These are phyloP conservation scores for Cryptosporidium ubiquitum DNA, from an alignment of 169 alveolate species.

Conservation along the genomic window DNA sequence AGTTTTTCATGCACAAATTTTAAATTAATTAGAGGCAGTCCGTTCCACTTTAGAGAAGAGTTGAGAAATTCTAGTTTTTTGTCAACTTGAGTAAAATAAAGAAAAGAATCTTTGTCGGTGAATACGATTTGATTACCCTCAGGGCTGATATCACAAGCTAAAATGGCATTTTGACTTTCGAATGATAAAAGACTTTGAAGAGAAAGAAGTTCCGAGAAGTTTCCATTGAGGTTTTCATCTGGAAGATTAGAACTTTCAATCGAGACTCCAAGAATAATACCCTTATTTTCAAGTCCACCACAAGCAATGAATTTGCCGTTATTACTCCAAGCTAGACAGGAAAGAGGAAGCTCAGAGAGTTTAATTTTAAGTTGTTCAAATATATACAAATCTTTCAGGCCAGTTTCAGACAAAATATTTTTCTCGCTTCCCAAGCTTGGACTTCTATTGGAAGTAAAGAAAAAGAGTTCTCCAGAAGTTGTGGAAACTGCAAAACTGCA, in stretches of 20 bases:
- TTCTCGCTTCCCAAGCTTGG: not conserved
- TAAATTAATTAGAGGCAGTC: conserved; percentile 42
- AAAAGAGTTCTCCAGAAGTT: conserved; percentile 39
- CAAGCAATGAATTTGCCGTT: conserved; percentile 7
- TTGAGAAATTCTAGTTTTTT: conserved; percentile 24
- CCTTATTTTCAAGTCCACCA: conserved; percentile 56
- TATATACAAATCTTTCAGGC: not conserved
- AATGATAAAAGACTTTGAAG: conserved; percentile 6
- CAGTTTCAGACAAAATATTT: not conserved
- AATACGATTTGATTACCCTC: conserved; percentile 8
- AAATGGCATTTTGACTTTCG: conserved; percentile 19
- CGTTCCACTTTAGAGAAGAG: conserved; percentile 46
- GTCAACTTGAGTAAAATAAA: conserved; percentile 16
- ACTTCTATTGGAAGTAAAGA: conserved; percentile 17
- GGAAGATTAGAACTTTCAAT: not conserved
- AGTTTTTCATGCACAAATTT: conserved; percentile 34
- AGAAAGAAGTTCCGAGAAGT: not conserved
- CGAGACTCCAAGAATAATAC: conserved; percentile 14
- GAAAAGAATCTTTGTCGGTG: conserved; percentile 33
- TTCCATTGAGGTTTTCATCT: not conserved
- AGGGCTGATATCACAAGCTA: conserved; percentile 55
- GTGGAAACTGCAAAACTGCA: conserved; percentile 57
- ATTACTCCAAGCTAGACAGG: conserved; percentile 38
- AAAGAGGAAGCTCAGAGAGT: conserved; percentile 50
- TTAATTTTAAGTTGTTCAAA: conserved; percentile 53